Percentiles rank a stretch among this genome's conserved stretches.
phyloP scores from a whole-genome alignment of 805 yeast genomes.

The Spathaspora girioi region DNA sequence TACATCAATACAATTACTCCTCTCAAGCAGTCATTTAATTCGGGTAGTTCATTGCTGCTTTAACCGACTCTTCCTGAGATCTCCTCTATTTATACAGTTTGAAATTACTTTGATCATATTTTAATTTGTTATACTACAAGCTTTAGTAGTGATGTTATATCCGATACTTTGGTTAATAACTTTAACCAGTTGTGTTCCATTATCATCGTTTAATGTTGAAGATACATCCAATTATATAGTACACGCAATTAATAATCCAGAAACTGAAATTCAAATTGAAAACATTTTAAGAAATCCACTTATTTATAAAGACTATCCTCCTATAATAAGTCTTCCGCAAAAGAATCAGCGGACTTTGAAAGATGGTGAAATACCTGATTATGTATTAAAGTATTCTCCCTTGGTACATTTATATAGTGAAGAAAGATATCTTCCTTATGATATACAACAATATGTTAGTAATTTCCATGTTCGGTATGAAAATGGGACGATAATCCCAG shows the following conservation, averaged over 20 bases:
- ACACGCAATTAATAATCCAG: conserved; percentile 6
- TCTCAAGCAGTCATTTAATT: neutral
- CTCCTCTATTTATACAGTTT: neutral
- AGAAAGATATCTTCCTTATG: conserved; percentile 82
- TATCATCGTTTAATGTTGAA: conserved; percentile 1
- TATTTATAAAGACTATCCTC: conserved; percentile 25
- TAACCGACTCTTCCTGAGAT: neutral
- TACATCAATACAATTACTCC: neutral
- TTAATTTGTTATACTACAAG: neutral
- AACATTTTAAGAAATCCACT: conserved; percentile 7
- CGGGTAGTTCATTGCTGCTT: neutral
- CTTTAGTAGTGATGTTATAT: neutral
- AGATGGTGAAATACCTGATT: conserved; percentile 60
- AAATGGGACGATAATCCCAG: conserved; percentile 42
- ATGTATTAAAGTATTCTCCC: conserved; percentile 67
- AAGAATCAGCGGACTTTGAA: conserved; percentile 33
- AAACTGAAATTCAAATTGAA: conserved; percentile 6
- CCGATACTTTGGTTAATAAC: neutral
- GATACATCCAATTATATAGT: conserved; percentile 3
- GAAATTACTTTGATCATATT: neutral
- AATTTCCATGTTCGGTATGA: conserved; percentile 57
- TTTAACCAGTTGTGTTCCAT: neutral
- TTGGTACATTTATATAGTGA: conserved; percentile 84
- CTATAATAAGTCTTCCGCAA: conserved; percentile 31
- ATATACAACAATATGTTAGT: conserved; percentile 62